Conservation (phyloP, 2,329 filamentous ascomycete genomes). For the Cercospora canescens region DNA sequence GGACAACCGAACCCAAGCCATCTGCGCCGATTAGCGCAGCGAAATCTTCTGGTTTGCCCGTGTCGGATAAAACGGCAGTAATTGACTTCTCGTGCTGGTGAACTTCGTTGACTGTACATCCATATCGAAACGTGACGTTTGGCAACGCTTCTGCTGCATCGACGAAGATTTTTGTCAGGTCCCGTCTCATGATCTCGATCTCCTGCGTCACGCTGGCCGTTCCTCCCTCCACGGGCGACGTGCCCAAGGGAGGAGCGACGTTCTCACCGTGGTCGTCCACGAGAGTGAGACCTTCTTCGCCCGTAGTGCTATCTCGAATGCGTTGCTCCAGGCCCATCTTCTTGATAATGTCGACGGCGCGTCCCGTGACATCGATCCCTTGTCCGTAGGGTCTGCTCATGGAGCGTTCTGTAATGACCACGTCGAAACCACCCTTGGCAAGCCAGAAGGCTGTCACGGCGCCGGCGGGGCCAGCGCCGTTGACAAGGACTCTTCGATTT, state of each 20-base stretch:
- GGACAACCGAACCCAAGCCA: constrained; percentile 15
- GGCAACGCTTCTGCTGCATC: constrained; percentile 20
- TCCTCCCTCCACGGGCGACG: constrained; percentile 14
- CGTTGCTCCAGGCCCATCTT: constrained; percentile 30
- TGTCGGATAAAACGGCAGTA: constrained; percentile 13
- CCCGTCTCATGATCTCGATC: constrained; percentile 47
- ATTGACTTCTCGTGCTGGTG: constrained; percentile 16
- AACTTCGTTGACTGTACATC: constrained; percentile 13
- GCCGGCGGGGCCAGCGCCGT: constrained; percentile 35
- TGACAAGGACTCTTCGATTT: constrained; percentile 14
- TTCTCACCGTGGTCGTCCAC: constrained; percentile 28
- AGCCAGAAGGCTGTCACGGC: constrained; percentile 40
- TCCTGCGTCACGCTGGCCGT: constrained; percentile 23
- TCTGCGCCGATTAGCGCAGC: constrained; percentile 21
- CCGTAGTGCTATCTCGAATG: constrained; percentile 29
- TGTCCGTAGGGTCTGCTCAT: constrained; percentile 26
- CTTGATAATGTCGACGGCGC: constrained; percentile 26
- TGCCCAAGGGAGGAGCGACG: constrained; percentile 17
- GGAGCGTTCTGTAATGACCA: constrained; percentile 22
- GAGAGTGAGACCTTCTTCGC: constrained; percentile 31
- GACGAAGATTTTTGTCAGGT: constrained; percentile 49
- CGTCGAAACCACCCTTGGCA: constrained; percentile 29
- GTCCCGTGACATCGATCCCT: constrained; percentile 32
- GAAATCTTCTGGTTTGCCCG: constrained; percentile 13
- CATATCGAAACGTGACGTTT: constrained; percentile 22